Evolutionary conservation across 305 asterid genomes (phyloP).

Genomic region (Caryopteris hybrid): DNA sequence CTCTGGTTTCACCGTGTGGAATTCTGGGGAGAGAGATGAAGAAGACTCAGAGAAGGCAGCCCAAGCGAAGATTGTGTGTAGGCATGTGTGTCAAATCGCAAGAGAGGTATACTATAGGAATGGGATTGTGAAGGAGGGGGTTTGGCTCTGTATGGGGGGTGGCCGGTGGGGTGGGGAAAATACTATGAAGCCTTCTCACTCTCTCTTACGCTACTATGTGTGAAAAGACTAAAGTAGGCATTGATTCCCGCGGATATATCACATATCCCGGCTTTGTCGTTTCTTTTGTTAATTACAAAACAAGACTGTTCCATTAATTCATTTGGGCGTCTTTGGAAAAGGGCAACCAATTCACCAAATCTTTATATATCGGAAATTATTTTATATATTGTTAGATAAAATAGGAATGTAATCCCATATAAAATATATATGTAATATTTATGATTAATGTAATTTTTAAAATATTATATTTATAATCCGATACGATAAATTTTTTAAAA

Average conservation of each 20-base stretch:
- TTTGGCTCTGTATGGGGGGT: slow-evolving; percentile 4
- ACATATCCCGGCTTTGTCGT: neutral
- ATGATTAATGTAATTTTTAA: too few species aligned
- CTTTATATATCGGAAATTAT: too few species aligned
- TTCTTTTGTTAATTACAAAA: neutral
- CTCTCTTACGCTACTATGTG: neutral
- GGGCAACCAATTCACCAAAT: too few species aligned
- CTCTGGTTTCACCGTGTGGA: neutral
- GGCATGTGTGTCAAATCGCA: slow-evolving; percentile 2
- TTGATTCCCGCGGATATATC: slow-evolving; percentile 21
- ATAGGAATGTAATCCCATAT: too few species aligned
- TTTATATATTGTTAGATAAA: too few species aligned
- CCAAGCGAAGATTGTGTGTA: neutral
- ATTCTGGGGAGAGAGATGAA: neutral
- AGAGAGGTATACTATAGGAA: too few species aligned
- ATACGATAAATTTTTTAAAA: too few species aligned
- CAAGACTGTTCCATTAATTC: neutral
- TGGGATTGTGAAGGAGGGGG: slow-evolving; percentile 5
- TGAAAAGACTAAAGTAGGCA: neutral
- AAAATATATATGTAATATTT: too few species aligned
- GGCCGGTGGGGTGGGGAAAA: neutral
- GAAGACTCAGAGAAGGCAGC: neutral
- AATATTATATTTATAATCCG: too few species aligned
- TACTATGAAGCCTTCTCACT: neutral
- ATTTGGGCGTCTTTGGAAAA: too few species aligned